A percentile compares a stretch with the other conserved stretches of the same genome.
These are phyloP conservation scores for Scedosporium apiospermum DNA, from an alignment of 2,329 filamentous ascomycete genomes.

Conservation along the genomic window DNA sequence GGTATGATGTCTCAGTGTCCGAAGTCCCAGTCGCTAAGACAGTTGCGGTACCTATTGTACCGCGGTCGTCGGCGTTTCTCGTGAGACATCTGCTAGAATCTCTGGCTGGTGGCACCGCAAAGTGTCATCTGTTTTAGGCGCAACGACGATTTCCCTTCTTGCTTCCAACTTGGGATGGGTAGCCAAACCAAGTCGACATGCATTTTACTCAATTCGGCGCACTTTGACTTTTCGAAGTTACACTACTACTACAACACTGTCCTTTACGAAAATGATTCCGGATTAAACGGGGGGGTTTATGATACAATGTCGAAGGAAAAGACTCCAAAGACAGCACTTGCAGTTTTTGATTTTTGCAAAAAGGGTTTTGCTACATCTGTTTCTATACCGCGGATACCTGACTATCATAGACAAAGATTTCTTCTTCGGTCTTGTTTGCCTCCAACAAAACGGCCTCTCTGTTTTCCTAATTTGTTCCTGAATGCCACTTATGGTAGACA, in stretches of 20 bases:
- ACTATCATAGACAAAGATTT: slow-evolving; percentile 6
- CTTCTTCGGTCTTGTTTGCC: slow-evolving; percentile 7
- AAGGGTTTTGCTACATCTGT: background rate
- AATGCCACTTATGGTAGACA: slow-evolving; percentile 10
- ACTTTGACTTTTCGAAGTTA: background rate
- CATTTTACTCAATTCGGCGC: background rate
- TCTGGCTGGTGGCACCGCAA: background rate
- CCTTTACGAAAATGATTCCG: background rate
- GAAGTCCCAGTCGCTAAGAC: background rate
- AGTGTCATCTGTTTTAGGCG: background rate
- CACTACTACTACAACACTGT: background rate
- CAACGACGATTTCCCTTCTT: background rate
- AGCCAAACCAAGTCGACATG: background rate
- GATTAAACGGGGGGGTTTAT: background rate
- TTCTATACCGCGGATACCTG: slow-evolving; percentile 2
- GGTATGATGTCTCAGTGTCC: background rate
- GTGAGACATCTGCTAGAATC: background rate
- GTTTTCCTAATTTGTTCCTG: slow-evolving; percentile 19
- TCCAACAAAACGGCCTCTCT: background rate
- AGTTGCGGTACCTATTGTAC: background rate
- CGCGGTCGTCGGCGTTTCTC: background rate
- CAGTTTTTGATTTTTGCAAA: background rate
- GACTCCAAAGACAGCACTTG: background rate
- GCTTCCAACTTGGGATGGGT: background rate
- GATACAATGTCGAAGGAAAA: background rate